Base-by-base conservation (phyloP, 257 asterid genomes). In the Cruciata laevipes region DNA sequence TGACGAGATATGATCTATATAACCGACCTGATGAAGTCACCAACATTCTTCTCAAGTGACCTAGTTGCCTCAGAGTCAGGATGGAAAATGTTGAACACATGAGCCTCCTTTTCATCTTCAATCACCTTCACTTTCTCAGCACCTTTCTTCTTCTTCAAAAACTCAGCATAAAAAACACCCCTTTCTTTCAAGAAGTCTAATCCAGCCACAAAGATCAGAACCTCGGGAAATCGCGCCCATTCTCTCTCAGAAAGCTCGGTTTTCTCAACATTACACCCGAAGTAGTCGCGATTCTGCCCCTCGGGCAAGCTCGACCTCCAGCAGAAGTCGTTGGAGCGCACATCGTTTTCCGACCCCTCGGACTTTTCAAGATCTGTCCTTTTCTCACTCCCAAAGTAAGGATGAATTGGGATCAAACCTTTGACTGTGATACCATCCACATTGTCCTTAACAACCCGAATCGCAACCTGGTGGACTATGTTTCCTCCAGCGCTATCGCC, bases 401-500 rank as follows among this genome's bases (percentile, higher is more conserved):
- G 95, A 68, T 89, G 95, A 31, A 89, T 87, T 13, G 81, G 80
- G 59, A 87, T 30, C 74, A 91, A 13, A 72, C 95, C 92, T 66
- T 77, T 89, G 21, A 89, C 69, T 25, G 23, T 44, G 14, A 80
- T 55, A 20, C 51, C 30, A 4, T 3, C n/a, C 23, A 32, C 18
- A 25, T 64, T 57, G 2, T 3, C 42, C 24, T 31, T 47, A 5
- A 74, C 56, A 37, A 75, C 72, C 30, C 42, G 66, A 14, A 74
- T 18, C 1, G 89, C 81, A 35, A 89, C 85, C 40, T 84, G 87
- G 71, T 91, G 96, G 23, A 81, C 95, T 40, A 91, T 87, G 44
- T 89, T 91, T 10, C 89, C 96, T 21, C 95, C 95, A 57, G 95
- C 95, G 63, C 98, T 89, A 53, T 91, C 98, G 0, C 98, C 95